A percentile compares a stretch with the other conserved stretches of the same genome.
These are phyloP conservation scores for Boechera retrofracta DNA, from an alignment of 345 rosid species.

Conservation along the genomic window DNA sequence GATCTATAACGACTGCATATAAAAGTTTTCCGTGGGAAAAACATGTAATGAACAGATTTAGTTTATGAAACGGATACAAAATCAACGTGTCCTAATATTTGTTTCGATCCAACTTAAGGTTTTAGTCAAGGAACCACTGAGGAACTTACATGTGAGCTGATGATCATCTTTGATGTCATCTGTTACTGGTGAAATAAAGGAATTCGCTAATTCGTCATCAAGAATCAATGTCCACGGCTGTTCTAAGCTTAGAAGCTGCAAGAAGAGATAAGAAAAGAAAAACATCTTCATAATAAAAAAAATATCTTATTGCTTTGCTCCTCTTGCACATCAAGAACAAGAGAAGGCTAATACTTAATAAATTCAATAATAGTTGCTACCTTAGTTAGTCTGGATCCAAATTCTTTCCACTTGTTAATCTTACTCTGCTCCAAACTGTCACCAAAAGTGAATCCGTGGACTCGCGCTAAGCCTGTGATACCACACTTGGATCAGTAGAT, in stretches of 20 bases:
- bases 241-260: constrained; percentile 72
- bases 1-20: too few relatives aligned
- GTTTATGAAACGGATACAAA: not conserved
- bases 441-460: constrained; percentile 96
- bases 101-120: not conserved
- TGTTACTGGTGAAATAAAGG: constrained; percentile 78
- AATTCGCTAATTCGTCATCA: constrained; percentile 88
- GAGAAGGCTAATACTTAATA: constrained; percentile 5
- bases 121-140: constrained; percentile 9
- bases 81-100: not conserved
- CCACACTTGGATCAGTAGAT: not conserved
- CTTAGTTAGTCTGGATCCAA: constrained; percentile 67
- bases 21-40: not conserved
- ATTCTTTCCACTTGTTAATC: constrained; percentile 78
- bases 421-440: constrained; percentile 77
- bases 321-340: constrained; percentile 14
- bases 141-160: constrained; percentile 77
- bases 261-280: not conserved
- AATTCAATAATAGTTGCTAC: constrained; percentile 44
- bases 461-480: constrained; percentile 80
- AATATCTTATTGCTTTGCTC: not conserved
- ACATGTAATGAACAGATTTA: not conserved
- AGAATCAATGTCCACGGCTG: constrained; percentile 79
- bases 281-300: too few relatives aligned
- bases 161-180: constrained; percentile 87